These are phyloP conservation scores for Zangia roseola DNA, from an alignment of 768 basidiomycete species.

Conservation along the genomic window DNA sequence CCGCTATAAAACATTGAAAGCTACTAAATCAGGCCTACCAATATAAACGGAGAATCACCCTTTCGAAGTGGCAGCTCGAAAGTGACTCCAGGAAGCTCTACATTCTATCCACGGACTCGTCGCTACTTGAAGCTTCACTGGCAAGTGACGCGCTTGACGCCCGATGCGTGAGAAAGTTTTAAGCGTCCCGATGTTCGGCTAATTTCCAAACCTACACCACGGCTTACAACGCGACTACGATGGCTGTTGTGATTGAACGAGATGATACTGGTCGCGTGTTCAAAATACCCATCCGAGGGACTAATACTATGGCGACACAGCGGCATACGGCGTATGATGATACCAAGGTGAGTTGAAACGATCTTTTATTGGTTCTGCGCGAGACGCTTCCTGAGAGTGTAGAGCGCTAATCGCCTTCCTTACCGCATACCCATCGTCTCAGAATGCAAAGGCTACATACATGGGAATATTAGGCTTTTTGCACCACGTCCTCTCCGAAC, in stretches of 20 bases:
- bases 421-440: neutral
- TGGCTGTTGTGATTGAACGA: slow-evolving; percentile 17
- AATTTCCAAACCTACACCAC: too few relatives aligned
- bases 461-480: slow-evolving; percentile 2
- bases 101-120: too few relatives aligned
- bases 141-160: too few relatives aligned
- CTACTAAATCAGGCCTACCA: too few relatives aligned
- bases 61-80: too few relatives aligned
- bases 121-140: too few relatives aligned
- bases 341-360: slow-evolving; percentile 15
- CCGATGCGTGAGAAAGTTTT: too few relatives aligned
- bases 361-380: neutral
- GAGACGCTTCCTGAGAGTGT: neutral
- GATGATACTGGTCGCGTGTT: slow-evolving; percentile 21
- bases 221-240: slow-evolving; percentile 26
- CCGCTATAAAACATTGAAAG: too few relatives aligned
- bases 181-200: too few relatives aligned
- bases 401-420: slow-evolving; percentile 4
- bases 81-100: too few relatives aligned
- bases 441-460: neutral
- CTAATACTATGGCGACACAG: neutral
- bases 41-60: too few relatives aligned
- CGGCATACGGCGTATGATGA: neutral
- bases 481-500: slow-evolving; percentile 19
- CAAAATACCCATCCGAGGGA: slow-evolving; percentile 12